phyloP scores from a whole-genome alignment of 768 basidiomycete species.

The Suillus subalutaceus region DNA sequence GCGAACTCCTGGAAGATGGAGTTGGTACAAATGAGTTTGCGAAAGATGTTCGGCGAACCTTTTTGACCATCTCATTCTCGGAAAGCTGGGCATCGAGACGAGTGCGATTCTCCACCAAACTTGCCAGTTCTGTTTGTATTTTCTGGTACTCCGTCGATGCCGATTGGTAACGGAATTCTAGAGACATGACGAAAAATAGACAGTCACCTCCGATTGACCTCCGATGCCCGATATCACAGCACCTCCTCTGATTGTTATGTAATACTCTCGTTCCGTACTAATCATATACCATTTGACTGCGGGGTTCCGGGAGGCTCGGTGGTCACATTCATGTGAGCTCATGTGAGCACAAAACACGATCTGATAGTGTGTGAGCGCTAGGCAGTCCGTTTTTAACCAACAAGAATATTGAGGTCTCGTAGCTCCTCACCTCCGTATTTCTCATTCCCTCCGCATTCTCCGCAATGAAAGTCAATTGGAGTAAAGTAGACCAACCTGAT shows the following conservation, averaged over 20 bases:
- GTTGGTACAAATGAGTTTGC: slow-evolving; percentile 3
- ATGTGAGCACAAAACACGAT: not conserved
- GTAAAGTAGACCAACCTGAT: slow-evolving; percentile 68
- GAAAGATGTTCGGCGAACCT: slow-evolving; percentile 49
- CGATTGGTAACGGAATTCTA: slow-evolving; percentile 63
- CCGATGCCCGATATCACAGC: not conserved
- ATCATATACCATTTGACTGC: not conserved
- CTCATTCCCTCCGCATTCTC: slow-evolving; percentile 22
- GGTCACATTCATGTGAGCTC: not conserved
- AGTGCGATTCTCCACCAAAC: slow-evolving; percentile 78
- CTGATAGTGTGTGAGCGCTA: slow-evolving; percentile 7
- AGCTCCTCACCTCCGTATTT: slow-evolving; percentile 6
- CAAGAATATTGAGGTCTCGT: not conserved
- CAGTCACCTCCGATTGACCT: not conserved
- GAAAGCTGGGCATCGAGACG: slow-evolving; percentile 87
- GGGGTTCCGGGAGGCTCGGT: not conserved
- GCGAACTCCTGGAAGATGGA: slow-evolving; percentile 71
- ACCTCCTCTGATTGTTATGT: not conserved
- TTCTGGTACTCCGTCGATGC: slow-evolving; percentile 80
- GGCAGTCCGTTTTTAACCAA: not conserved
- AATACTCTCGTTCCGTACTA: not conserved
- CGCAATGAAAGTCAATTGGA: slow-evolving; percentile 49
- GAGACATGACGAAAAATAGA: slow-evolving; percentile 44
- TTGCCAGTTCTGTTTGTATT: slow-evolving; percentile 72
- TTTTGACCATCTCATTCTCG: slow-evolving; percentile 91